phyloP scores from a whole-genome alignment of 1,139 yeast species.

The Kluyveromyces marxianus region DNA sequence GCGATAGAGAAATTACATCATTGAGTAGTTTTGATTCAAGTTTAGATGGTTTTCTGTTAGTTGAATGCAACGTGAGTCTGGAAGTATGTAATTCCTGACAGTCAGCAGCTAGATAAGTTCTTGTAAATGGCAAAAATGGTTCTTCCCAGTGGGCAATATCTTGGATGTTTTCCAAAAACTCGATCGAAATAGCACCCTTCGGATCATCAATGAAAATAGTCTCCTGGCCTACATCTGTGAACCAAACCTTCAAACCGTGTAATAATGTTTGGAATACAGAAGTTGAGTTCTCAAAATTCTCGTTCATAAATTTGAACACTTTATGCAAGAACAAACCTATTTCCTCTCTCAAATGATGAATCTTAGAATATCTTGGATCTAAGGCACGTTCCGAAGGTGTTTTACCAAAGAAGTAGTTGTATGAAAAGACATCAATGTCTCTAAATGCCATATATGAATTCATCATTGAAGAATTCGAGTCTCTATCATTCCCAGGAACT shows the following conservation, averaged over 20 bases:
- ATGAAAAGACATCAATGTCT: constrained; percentile 52
- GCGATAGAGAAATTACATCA: constrained; percentile 62
- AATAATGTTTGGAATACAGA: constrained; percentile 58
- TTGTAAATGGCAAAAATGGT: constrained; percentile 50
- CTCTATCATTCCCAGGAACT: constrained; percentile 17
- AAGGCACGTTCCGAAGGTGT: constrained; percentile 40
- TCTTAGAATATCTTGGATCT: constrained; percentile 46
- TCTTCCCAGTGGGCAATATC: constrained; percentile 47
- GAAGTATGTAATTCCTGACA: constrained; percentile 73
- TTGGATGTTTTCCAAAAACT: constrained; percentile 41
- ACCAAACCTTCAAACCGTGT: constrained; percentile 69
- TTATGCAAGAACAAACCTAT: constrained; percentile 66
- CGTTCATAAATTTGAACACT: constrained; percentile 43
- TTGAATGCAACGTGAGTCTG: constrained; percentile 66
- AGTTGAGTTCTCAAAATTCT: constrained; percentile 59
- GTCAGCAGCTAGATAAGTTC: constrained; percentile 70
- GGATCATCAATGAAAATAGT: constrained; percentile 53
- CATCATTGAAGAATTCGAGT: constrained; percentile 16
- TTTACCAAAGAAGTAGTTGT: constrained; percentile 42
- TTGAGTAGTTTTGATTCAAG: constrained; percentile 57
- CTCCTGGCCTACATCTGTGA: constrained; percentile 77
- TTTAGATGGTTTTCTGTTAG: constrained; percentile 63
- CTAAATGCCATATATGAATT: constrained; percentile 35
- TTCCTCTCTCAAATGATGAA: constrained; percentile 55
- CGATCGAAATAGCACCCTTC: constrained; percentile 38